These are phyloP conservation scores for Russula sp. DNA, from an alignment of 768 basidiomycete genomes.

Conservation along the genomic window DNA sequence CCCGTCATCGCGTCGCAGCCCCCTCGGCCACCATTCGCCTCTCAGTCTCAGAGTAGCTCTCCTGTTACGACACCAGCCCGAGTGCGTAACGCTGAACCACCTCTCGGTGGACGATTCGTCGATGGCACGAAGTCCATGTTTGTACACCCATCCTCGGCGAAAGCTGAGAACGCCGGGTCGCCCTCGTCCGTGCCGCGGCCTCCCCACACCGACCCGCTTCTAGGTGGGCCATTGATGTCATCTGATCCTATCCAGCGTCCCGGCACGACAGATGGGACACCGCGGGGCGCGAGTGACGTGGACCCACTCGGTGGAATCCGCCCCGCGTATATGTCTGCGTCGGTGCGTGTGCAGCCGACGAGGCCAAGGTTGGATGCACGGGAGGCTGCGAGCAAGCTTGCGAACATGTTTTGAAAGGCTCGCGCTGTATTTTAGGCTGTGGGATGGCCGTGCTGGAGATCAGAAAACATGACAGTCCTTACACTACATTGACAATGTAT, in stretches of 20 bases:
- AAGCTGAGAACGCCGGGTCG: neutral
- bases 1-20: constrained; percentile 1
- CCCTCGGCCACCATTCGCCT: constrained; percentile 30
- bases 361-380: constrained; percentile 75
- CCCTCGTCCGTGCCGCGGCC: constrained; percentile 1
- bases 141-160: constrained; percentile 34
- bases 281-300: constrained; percentile 30
- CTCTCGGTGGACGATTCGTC: constrained; percentile 57
- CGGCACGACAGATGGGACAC: constrained; percentile 14
- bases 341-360: constrained; percentile 66
- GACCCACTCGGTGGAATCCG: constrained; percentile 62
- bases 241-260: constrained; percentile 20
- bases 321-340: constrained; percentile 62
- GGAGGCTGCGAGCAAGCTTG: constrained; percentile 84
- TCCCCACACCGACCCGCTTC: constrained; percentile 20
- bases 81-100: constrained; percentile 37
- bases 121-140: constrained; percentile 84
- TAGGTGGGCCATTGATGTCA: constrained; percentile 13
- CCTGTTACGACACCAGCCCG: constrained; percentile 30
- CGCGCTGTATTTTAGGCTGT: neutral
- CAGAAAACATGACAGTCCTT: constrained; percentile 1
- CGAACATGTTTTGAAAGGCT: constrained; percentile 67
- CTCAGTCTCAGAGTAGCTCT: constrained; percentile 29
- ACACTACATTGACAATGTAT: constrained; percentile 16
- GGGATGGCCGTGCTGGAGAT: neutral